Evolutionary conservation across 2,329 filamentous ascomycete species (phyloP).

Genomic region (Coniochaeta ligniaria): DNA sequence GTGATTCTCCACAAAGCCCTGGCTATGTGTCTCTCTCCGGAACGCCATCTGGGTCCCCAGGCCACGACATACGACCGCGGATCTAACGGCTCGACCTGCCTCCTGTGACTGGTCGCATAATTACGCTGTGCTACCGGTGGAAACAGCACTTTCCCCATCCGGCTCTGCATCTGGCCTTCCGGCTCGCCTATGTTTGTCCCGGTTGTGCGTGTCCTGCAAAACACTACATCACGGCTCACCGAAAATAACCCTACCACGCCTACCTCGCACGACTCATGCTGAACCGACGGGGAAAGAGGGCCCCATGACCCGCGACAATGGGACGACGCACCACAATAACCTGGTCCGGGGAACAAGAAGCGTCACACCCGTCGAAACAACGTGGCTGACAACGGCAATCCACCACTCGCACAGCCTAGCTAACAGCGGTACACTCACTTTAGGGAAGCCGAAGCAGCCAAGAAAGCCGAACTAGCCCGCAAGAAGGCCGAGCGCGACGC

Average conservation of each 20-base stretch:
- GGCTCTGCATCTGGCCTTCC: background rate
- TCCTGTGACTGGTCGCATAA: background rate
- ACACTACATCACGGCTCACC: background rate
- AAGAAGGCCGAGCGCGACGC: slow-evolving; percentile 94
- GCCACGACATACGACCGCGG: background rate
- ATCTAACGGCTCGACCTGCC: background rate
- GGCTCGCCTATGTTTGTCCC: background rate
- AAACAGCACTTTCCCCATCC: background rate
- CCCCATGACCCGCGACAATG: background rate
- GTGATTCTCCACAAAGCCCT: background rate
- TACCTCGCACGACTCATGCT: background rate
- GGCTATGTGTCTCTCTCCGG: background rate
- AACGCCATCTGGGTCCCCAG: background rate
- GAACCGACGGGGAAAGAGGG: background rate
- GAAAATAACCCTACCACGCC: background rate
- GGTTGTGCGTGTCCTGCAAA: background rate
- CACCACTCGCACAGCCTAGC: background rate
- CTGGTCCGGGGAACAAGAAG: background rate
- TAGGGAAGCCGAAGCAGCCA: slow-evolving; percentile 78
- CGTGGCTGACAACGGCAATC: background rate
- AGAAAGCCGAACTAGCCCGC: slow-evolving; percentile 71
- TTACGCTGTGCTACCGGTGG: background rate
- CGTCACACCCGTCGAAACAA: background rate
- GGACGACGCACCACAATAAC: background rate
- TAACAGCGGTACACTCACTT: background rate